Percentiles rank a stretch among this genome's conserved stretches.
Evolutionary conservation across 1,284 basidiomycete genomes (phyloP).

Genomic region (Pascua guehoae): DNA sequence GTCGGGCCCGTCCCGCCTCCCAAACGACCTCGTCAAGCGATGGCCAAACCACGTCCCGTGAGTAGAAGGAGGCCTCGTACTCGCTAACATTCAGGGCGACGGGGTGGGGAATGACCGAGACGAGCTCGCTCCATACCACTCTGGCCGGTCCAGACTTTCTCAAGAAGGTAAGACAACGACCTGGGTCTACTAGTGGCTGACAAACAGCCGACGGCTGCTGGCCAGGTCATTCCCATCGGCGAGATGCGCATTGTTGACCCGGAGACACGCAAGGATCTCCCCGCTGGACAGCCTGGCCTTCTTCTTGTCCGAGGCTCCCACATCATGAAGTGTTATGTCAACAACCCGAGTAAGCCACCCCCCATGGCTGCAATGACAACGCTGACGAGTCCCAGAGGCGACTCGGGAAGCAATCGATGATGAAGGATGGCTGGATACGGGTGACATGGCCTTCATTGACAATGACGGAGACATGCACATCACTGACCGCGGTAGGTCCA

Average conservation of each 20-base stretch:
- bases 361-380: no score
- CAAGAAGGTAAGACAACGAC: conserved; percentile 20
- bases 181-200: background rate
- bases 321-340: conserved; percentile 38
- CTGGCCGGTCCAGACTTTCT: conserved; percentile 38
- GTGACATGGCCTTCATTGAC: conserved; percentile 37
- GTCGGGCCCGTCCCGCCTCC: conserved; percentile 34
- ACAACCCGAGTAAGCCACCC: conserved; percentile 8
- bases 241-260: conserved; percentile 36
- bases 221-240: conserved; percentile 35
- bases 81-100: conserved; percentile 17
- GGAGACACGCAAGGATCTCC: conserved; percentile 20
- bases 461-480: conserved; percentile 39
- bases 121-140: conserved; percentile 37
- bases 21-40: conserved; percentile 28
- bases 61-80: background rate
- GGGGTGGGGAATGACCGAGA: conserved; percentile 46
- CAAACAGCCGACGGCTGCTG: conserved; percentile 12
- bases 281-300: conserved; percentile 25
- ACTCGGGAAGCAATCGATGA: conserved; percentile 29
- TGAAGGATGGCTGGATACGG: conserved; percentile 46
- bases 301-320: conserved; percentile 35
- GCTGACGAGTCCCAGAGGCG: conserved; percentile 16
- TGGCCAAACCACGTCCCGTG: conserved; percentile 28
- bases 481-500: conserved; percentile 25